These are phyloP conservation scores for Vaccinium corymbosum DNA, from an alignment of 148 eudicot genomes.

Conservation along the genomic window DNA sequence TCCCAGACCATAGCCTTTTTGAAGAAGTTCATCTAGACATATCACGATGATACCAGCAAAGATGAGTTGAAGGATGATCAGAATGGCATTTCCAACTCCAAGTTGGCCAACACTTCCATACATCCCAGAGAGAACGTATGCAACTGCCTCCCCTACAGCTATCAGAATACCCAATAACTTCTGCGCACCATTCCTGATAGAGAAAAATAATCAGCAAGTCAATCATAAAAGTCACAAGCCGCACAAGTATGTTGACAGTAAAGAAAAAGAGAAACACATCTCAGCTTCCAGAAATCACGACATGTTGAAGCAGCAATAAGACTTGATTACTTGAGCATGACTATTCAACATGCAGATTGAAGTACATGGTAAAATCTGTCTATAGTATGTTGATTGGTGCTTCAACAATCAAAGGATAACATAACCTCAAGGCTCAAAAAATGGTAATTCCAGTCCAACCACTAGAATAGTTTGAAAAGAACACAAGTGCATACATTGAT, in stretches of 20 bases:
- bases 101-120: conserved; percentile 80
- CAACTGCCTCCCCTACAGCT: conserved; percentile 89
- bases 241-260: not conserved
- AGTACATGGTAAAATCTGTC: not conserved
- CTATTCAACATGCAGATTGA: not conserved
- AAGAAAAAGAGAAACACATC: not conserved
- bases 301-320: not conserved
- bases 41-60: conserved; percentile 88
- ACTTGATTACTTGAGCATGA: not conserved
- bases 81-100: conserved; percentile 80
- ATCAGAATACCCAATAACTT: conserved; percentile 80
- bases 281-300: not conserved
- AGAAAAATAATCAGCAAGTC: conserved; percentile 1
- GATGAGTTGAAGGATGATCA: conserved; percentile 74
- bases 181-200: conserved; percentile 72
- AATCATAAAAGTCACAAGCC: not conserved
- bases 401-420: not conserved
- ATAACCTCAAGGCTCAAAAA: not conserved
- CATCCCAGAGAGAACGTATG: conserved; percentile 91
- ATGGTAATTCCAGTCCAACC: conserved; percentile 5
- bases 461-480: not conserved
- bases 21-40: conserved; percentile 87
- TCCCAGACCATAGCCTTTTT: conserved; percentile 91
- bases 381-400: not conserved
- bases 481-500: not conserved